Percentiles rank a stretch among this genome's conserved stretches.
phyloP scores from a whole-genome alignment of 164 flowering plant species.

The Aristolochia contorta region DNA sequence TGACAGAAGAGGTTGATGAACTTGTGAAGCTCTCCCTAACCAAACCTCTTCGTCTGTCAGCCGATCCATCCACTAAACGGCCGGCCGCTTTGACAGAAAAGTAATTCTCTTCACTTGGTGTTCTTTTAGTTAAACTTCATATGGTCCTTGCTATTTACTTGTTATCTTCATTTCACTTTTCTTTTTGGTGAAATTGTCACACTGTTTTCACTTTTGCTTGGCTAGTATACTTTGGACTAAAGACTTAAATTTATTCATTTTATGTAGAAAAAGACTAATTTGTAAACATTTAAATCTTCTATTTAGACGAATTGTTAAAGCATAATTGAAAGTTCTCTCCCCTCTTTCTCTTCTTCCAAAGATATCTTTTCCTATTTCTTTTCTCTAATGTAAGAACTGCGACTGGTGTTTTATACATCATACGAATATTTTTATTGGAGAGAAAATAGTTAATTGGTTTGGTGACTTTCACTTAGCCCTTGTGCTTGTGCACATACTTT shows the following conservation, averaged over 20 bases:
- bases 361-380: background rate
- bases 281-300: background rate
- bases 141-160: too few species aligned
- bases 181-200: too few species aligned
- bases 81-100: constrained; percentile 83
- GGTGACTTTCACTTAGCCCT: too few species aligned
- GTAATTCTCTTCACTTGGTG: constrained; percentile 26
- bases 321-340: background rate
- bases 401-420: too few species aligned
- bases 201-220: too few species aligned
- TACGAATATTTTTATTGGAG: too few species aligned
- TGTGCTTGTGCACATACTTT: too few species aligned
- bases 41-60: constrained; percentile 85
- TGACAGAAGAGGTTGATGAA: constrained; percentile 89
- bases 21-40: constrained; percentile 78
- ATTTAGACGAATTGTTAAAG: background rate
- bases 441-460: too few species aligned
- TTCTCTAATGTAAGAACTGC: too few species aligned
- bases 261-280: background rate
- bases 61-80: constrained; percentile 85
- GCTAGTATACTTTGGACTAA: too few species aligned
- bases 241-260: constrained; percentile 1
- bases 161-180: too few species aligned
- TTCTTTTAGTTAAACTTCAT: too few species aligned
- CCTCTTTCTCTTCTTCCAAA: background rate